Evolutionary conservation across 2,329 filamentous ascomycete species (phyloP).

Genomic region (Fusarium chlamydosporum): DNA sequence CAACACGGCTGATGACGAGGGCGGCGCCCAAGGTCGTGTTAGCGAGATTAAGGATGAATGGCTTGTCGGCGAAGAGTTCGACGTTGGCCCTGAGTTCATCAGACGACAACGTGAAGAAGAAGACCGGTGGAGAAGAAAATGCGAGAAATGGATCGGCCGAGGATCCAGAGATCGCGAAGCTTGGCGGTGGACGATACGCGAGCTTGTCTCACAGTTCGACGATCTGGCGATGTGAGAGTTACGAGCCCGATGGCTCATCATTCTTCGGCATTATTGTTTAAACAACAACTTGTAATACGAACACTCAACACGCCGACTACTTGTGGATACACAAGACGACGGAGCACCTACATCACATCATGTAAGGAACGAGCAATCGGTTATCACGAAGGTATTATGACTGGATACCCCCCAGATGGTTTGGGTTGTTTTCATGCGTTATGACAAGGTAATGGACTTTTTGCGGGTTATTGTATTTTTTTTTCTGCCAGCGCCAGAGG

Average conservation of each 20-base stretch:
- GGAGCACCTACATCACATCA: conserved; percentile 34
- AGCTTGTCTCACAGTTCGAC: conserved; percentile 66
- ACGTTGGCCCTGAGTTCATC: conserved; percentile 95
- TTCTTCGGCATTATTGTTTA: conserved; percentile 41
- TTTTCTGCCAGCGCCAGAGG: conserved; percentile 35
- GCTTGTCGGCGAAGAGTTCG: conserved; percentile 95
- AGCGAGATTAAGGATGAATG: conserved; percentile 81
- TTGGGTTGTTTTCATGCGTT: conserved; percentile 31
- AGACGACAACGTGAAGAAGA: conserved; percentile 91
- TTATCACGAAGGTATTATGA: conserved; percentile 38
- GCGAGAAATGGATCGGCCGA: conserved; percentile 83
- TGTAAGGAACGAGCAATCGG: conserved; percentile 34
- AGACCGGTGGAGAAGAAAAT: conserved; percentile 88
- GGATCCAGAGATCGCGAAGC: conserved; percentile 69
- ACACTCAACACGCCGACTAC: conserved; percentile 35
- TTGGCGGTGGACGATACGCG: conserved; percentile 84
- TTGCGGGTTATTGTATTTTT: conserved; percentile 21
- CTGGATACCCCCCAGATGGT: conserved; percentile 44
- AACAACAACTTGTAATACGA: conserved; percentile 48
- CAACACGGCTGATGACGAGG: conserved; percentile 64
- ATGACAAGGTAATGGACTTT: conserved; percentile 23
- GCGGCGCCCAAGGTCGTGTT: conserved; percentile 63
- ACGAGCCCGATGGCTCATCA: conserved; percentile 24
- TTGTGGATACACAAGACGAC: conserved; percentile 44
- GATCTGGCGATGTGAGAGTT: conserved; percentile 54